phyloP scores from a whole-genome alignment of 2,329 filamentous ascomycete species.

The Penicillium sp. region DNA sequence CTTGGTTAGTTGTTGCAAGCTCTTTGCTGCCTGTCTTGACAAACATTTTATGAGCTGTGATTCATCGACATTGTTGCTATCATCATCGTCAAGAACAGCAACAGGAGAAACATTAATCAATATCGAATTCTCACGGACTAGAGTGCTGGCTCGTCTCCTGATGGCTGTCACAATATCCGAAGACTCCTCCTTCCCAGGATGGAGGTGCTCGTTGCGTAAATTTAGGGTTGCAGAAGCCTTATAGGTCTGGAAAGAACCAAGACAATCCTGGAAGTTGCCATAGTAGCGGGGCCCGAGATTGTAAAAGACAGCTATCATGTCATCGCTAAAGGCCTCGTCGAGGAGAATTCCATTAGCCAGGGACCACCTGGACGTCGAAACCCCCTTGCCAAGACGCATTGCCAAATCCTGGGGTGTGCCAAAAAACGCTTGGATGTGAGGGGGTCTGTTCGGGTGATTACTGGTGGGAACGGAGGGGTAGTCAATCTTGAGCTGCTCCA shows the following conservation, averaged over 20 bases:
- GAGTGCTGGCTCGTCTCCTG: conserved; percentile 75
- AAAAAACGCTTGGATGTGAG: conserved; percentile 83
- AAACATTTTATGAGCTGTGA: conserved; percentile 73
- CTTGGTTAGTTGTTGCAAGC: conserved; percentile 68
- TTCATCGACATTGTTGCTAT: conserved; percentile 69
- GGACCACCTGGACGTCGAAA: conserved; percentile 80
- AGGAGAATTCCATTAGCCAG: conserved; percentile 87
- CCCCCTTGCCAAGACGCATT: conserved; percentile 68
- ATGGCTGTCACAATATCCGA: conserved; percentile 92
- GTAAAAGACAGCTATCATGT: conserved; percentile 86
- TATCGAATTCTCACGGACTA: conserved; percentile 80
- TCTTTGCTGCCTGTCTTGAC: conserved; percentile 70
- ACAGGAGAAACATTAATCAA: conserved; percentile 80
- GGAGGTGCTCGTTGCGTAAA: conserved; percentile 84
- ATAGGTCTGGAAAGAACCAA: conserved; percentile 96
- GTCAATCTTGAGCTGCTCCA: conserved; percentile 84
- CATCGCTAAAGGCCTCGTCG: conserved; percentile 83
- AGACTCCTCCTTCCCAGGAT: conserved; percentile 83
- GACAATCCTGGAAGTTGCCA: conserved; percentile 94
- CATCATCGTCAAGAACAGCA: conserved; percentile 78
- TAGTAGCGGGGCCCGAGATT: conserved; percentile 88
- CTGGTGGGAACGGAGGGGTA: conserved; percentile 78
- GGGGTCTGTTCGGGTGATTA: conserved; percentile 51
- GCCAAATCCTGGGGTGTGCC: conserved; percentile 90
- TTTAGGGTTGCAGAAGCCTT: conserved; percentile 88